Base-by-base conservation (phyloP, 2,329 filamentous ascomycete genomes). In the Colletotrichum somersetense region DNA sequence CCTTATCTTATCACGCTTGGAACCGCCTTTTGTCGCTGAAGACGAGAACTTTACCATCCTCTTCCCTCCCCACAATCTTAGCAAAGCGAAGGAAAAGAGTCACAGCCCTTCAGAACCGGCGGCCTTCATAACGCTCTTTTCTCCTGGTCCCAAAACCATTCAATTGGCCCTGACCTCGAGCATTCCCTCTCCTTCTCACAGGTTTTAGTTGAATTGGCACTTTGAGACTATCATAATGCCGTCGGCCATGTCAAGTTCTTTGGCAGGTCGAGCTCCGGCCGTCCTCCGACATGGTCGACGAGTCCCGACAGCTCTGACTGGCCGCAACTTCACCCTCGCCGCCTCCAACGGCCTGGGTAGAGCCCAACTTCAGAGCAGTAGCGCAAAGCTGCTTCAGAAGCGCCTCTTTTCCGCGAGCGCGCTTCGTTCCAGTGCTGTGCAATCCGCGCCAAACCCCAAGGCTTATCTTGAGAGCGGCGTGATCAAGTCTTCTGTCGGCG, bases 381-480 rank as follows among this genome's bases (percentile, higher is more conserved):
- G 79, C 72, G 74, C 78, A 69, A 76, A 74, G 57, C 74, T 79
- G 73, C 74, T 74, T 48, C 83, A 84, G 78, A 88, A 88, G 79
- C 83, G 87, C 67, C 82, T 85, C 67, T 85, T 88, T 72, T 84
- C 84, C 66, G 81, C 83, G 66, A 83, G 85, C 68, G 81, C 86
- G 66, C 77, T 82, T 67, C 82, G 86, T 53, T 77, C 78, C 48
- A 83, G 80, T 77, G 81, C 80, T 50, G 83, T 88, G 59, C 89
- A 96, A 82, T 86, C 91, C 75, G 92, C 93, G 64, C 94, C 95
- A 67, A 93, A 92, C 79, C 89, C 95, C 65, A 91, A 95, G 84
- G 93, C 95, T 74, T 97, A 97, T 83, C 87, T 98, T 77, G 91
- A 94, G 80, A 97, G 94, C 84, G 95, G 95, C 77, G 92, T 91